These are phyloP conservation scores for Xylaria sp. DNA, from an alignment of 2,329 filamentous ascomycete genomes.

Conservation along the genomic window DNA sequence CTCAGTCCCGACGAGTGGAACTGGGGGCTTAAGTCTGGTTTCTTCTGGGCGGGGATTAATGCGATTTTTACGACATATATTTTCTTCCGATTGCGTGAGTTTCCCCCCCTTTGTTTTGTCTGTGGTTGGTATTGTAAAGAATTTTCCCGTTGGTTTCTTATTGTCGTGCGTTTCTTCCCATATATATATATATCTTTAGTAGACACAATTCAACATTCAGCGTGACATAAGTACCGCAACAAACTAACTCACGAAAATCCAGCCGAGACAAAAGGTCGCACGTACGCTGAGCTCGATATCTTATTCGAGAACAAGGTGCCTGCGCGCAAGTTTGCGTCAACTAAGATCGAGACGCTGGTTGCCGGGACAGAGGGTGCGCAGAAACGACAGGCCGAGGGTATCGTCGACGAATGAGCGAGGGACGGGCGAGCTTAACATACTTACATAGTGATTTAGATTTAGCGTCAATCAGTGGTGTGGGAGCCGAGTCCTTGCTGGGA, in stretches of 20 bases:
- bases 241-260: not conserved
- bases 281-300: conserved; percentile 60
- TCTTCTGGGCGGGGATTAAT: conserved; percentile 53
- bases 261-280: conserved; percentile 53
- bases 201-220: not conserved
- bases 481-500: too few relatives aligned
- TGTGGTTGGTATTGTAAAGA: not conserved
- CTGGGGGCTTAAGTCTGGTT: conserved; percentile 53
- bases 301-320: conserved; percentile 55
- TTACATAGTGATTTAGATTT: too few relatives aligned
- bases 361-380: conserved; percentile 45
- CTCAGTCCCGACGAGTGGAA: conserved; percentile 51
- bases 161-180: not conserved
- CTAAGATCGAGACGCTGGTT: conserved; percentile 45
- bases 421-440: too few relatives aligned
- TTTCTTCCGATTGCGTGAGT: conserved; percentile 55
- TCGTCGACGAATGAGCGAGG: conserved; percentile 21
- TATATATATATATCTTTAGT: not conserved
- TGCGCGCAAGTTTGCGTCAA: conserved; percentile 50
- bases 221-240: not conserved
- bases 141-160: not conserved
- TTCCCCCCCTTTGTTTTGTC: not conserved
- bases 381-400: conserved; percentile 43
- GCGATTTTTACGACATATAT: conserved; percentile 55
- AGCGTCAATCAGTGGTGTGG: too few relatives aligned